Evolutionary conservation across 2,329 filamentous ascomycete genomes (phyloP).

Genomic region (Hymenoscyphus linearis): DNA sequence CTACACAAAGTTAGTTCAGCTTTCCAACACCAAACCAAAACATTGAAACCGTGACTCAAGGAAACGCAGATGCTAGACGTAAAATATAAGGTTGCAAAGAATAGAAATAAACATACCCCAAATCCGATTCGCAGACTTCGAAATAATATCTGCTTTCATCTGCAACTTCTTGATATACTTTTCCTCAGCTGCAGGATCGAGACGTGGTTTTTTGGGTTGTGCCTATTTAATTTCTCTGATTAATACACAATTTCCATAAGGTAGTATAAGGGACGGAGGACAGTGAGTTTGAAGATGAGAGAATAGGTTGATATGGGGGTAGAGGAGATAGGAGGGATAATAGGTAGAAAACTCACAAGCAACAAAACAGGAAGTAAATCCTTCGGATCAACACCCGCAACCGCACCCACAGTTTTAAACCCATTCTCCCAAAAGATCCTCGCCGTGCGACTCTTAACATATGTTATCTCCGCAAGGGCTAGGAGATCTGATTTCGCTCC

Average conservation of each 20-base stretch:
- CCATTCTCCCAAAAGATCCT: constrained; percentile 72
- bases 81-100: background rate
- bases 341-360: constrained; percentile 44
- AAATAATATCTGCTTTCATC: constrained; percentile 62
- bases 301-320: too few relatives aligned
- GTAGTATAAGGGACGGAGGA: too few relatives aligned
- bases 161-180: constrained; percentile 60
- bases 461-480: constrained; percentile 65
- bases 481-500: constrained; percentile 67
- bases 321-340: background rate
- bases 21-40: background rate
- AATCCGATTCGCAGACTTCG: constrained; percentile 61
- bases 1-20: constrained; percentile 1
- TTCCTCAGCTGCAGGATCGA: constrained; percentile 50
- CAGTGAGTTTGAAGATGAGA: too few relatives aligned
- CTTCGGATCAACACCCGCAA: constrained; percentile 63
- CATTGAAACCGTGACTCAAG: too few relatives aligned
- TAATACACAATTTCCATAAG: constrained; percentile 6
- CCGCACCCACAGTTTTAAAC: constrained; percentile 59
- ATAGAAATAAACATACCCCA: constrained; percentile 42
- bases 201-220: constrained; percentile 59
- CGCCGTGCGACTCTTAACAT: constrained; percentile 72
- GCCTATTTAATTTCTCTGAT: constrained; percentile 39
- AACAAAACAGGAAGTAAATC: constrained; percentile 68
- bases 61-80: too few relatives aligned